Evolutionary conservation across 805 yeast species (phyloP).

Genomic region (Wickerhamomyces rabaulensis): DNA sequence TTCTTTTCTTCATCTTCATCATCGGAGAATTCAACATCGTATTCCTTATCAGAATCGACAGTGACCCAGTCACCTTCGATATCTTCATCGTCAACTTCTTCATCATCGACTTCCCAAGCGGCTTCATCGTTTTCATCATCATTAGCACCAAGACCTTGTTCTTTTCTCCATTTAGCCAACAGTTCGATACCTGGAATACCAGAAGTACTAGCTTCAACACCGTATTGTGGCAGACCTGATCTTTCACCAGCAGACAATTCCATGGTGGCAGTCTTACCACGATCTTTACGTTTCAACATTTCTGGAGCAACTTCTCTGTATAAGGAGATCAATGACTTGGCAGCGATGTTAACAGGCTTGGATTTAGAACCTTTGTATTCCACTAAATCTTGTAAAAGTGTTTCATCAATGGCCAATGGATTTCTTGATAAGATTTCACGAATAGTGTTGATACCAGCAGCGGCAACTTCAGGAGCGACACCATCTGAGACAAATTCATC

Average conservation of each 20-base stretch:
- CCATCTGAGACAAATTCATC: constrained; percentile 98
- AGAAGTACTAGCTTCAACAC: constrained; percentile 63
- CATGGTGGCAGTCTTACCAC: constrained; percentile 91
- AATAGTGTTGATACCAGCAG: constrained; percentile 95
- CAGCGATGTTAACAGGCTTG: constrained; percentile 92
- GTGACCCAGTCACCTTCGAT: constrained; percentile 91
- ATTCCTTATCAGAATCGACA: constrained; percentile 77
- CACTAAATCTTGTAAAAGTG: constrained; percentile 80
- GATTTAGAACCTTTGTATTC: constrained; percentile 92
- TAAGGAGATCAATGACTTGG: constrained; percentile 76
- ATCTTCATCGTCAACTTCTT: constrained; percentile 47
- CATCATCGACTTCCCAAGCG: constrained; percentile 47
- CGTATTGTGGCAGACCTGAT: constrained; percentile 55
- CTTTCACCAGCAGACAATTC: constrained; percentile 62
- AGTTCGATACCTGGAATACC: constrained; percentile 90
- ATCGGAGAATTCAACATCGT: constrained; percentile 50
- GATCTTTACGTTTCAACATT: constrained; percentile 82
- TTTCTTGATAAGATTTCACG: constrained; percentile 91
- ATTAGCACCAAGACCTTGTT: constrained; percentile 48
- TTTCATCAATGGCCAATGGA: constrained; percentile 87
- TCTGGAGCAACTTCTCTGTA: constrained; percentile 96
- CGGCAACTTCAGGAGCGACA: constrained; percentile 95
- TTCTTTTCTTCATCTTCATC: constrained; percentile 33
- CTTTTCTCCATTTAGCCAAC: constrained; percentile 78
- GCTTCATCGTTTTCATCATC: constrained; percentile 60